Conservation (phyloP, 73 alveolate species). For the Tetrahymena thermophila region DNA sequence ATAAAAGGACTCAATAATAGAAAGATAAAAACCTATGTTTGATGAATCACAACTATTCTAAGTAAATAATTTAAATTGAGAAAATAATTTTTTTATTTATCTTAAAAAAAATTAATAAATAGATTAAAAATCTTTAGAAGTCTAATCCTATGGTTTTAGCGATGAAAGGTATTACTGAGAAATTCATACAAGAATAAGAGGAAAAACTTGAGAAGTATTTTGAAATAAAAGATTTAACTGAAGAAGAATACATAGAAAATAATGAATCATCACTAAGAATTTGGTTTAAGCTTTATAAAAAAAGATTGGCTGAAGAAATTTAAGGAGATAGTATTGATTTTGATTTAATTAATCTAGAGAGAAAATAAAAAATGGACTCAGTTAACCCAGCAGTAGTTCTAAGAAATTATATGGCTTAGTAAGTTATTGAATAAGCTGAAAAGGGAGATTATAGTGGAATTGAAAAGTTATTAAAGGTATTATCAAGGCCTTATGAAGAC, state of each 20-base stretch:
- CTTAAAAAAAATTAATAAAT: neutral
- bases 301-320: conserved; percentile 16
- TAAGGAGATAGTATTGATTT: neutral
- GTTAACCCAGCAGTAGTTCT: conserved; percentile 44
- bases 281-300: conserved; percentile 48
- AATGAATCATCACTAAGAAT: conserved; percentile 13
- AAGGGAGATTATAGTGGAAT: conserved; percentile 44
- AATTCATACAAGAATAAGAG: conserved; percentile 2
- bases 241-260: conserved; percentile 30
- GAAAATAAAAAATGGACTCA: conserved; percentile 28
- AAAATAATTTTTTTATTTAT: neutral
- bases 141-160: neutral
- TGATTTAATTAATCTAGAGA: neutral
- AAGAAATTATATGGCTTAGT: conserved; percentile 48
- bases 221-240: neutral
- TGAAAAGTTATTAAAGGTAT: conserved; percentile 17
- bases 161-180: conserved; percentile 2
- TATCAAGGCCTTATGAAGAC: conserved; percentile 51
- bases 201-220: conserved; percentile 1
- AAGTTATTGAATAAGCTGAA: conserved; percentile 49
- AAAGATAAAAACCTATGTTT: conserved; percentile 10
- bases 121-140: neutral
- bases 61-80: neutral
- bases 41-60: neutral
- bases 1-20: conserved; percentile 15